Percentiles rank a stretch among this genome's conserved stretches.
Evolutionary conservation across 768 basidiomycete genomes (phyloP).

Genomic region (Phaffia tasmanica): DNA sequence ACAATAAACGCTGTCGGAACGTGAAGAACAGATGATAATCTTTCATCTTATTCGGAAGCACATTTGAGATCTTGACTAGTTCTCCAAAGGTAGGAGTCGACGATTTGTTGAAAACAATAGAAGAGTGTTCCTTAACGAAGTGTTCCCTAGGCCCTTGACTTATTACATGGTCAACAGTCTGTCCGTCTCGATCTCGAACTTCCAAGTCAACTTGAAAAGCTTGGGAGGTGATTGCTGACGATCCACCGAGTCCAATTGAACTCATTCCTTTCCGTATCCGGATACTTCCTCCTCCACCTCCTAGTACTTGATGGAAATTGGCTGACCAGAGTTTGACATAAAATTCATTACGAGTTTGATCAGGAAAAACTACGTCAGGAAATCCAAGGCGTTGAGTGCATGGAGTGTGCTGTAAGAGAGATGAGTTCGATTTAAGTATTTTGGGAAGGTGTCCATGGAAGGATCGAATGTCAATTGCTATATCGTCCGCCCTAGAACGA

Average conservation of each 20-base stretch:
- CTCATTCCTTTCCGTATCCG: conserved; percentile 34
- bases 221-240: conserved; percentile 44
- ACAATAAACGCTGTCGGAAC: conserved; percentile 54
- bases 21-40: conserved; percentile 91
- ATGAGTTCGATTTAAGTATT: conserved; percentile 71
- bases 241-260: conserved; percentile 40
- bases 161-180: conserved; percentile 53
- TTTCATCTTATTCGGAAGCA: conserved; percentile 57
- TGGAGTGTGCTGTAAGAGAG: conserved; percentile 66
- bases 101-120: conserved; percentile 80
- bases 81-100: conserved; percentile 86
- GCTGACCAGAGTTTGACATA: conserved; percentile 67
- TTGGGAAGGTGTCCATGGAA: conserved; percentile 71
- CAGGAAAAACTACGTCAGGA: conserved; percentile 90
- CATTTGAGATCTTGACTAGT: conserved; percentile 64
- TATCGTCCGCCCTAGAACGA: conserved; percentile 61
- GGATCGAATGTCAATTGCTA: conserved; percentile 72
- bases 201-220: conserved; percentile 88
- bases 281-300: conserved; percentile 29
- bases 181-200: conserved; percentile 62
- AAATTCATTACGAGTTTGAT: conserved; percentile 81
- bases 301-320: conserved; percentile 56
- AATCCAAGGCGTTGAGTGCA: conserved; percentile 81
- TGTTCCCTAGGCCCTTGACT: conserved; percentile 79
- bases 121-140: conserved; percentile 65